These are phyloP conservation scores for Talaromyces sp. DNA, from an alignment of 2,329 filamentous ascomycete species.

Conservation along the genomic window DNA sequence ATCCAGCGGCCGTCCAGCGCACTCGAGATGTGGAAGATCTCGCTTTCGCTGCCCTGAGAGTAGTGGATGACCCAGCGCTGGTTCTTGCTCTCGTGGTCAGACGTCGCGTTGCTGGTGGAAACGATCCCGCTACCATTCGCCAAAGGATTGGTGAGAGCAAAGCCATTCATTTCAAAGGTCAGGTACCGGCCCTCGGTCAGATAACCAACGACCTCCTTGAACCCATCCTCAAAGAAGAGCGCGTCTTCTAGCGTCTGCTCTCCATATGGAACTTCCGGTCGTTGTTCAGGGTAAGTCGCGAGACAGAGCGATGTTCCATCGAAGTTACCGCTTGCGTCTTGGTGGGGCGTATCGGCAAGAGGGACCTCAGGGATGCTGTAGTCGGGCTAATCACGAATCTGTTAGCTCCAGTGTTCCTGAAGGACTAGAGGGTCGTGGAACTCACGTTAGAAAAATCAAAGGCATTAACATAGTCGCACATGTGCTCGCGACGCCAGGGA, in stretches of 20 bases:
- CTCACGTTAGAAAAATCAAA: slow-evolving; percentile 35
- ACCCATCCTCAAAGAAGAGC: slow-evolving; percentile 48
- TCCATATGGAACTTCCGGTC: slow-evolving; percentile 48
- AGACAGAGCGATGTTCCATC: slow-evolving; percentile 44
- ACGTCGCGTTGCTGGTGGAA: slow-evolving; percentile 20
- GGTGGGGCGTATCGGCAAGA: slow-evolving; percentile 39
- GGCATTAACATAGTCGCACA: slow-evolving; percentile 44
- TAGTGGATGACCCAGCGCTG: slow-evolving; percentile 51
- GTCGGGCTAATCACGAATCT: slow-evolving; percentile 37
- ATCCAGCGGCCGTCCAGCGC: slow-evolving; percentile 36
- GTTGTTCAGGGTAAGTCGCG: slow-evolving; percentile 28
- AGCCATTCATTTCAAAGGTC: slow-evolving; percentile 45
- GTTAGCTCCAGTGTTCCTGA: not conserved
- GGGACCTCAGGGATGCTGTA: slow-evolving; percentile 46
- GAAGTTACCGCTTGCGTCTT: slow-evolving; percentile 38
- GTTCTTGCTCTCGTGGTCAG: slow-evolving; percentile 32
- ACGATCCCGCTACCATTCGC: slow-evolving; percentile 11
- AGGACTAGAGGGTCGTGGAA: not conserved
- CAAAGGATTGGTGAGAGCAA: slow-evolving; percentile 35
- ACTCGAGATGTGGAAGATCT: slow-evolving; percentile 37
- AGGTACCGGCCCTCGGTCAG: slow-evolving; percentile 54
- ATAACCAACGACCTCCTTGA: slow-evolving; percentile 48
- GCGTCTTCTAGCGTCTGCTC: slow-evolving; percentile 28
- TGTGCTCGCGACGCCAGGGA: slow-evolving; percentile 43
- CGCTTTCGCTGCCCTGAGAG: slow-evolving; percentile 24